Percentiles rank a stretch among this genome's conserved stretches.
Evolutionary conservation across 495 filamentous ascomycete species (phyloP).

Genomic region (Penicillium cosmopolitanum): DNA sequence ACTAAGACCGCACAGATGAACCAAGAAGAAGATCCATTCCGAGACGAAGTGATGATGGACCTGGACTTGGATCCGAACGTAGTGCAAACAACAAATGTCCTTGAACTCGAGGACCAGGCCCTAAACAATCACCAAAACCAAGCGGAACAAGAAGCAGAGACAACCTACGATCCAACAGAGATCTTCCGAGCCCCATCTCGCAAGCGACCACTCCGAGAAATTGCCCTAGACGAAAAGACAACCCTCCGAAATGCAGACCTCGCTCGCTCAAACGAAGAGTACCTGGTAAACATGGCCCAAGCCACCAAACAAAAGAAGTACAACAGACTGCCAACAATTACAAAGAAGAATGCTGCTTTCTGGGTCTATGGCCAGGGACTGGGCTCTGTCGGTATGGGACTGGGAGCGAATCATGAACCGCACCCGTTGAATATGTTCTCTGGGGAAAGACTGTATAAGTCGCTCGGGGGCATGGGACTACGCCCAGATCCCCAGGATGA

Average conservation of each 20-base stretch:
- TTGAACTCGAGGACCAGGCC: background rate
- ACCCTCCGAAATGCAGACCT: conserved; percentile 57
- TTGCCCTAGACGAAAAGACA: conserved; percentile 36
- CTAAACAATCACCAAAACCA: no score
- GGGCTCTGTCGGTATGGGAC: conserved; percentile 57
- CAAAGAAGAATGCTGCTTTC: conserved; percentile 59
- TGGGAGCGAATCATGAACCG: conserved; percentile 40
- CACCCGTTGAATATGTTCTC: conserved; percentile 58
- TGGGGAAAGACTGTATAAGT: conserved; percentile 54
- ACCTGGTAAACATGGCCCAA: conserved; percentile 56
- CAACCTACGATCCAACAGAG: conserved; percentile 2
- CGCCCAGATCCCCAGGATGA: background rate
- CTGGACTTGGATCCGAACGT: conserved; percentile 22
- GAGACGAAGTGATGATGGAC: conserved; percentile 22
- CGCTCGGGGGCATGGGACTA: conserved; percentile 36
- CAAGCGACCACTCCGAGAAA: background rate
- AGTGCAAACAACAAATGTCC: background rate
- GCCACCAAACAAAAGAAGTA: conserved; percentile 47
- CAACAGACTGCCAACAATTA: conserved; percentile 40
- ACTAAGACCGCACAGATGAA: conserved; percentile 2
- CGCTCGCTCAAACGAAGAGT: conserved; percentile 61
- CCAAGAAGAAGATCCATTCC: background rate
- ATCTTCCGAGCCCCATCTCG: conserved; percentile 33
- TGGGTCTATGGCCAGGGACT: conserved; percentile 59
- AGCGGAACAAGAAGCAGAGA: background rate